Evolutionary conservation across 2,329 filamentous ascomycete genomes (phyloP).

Genomic region (Aspergillus brasiliensis): DNA sequence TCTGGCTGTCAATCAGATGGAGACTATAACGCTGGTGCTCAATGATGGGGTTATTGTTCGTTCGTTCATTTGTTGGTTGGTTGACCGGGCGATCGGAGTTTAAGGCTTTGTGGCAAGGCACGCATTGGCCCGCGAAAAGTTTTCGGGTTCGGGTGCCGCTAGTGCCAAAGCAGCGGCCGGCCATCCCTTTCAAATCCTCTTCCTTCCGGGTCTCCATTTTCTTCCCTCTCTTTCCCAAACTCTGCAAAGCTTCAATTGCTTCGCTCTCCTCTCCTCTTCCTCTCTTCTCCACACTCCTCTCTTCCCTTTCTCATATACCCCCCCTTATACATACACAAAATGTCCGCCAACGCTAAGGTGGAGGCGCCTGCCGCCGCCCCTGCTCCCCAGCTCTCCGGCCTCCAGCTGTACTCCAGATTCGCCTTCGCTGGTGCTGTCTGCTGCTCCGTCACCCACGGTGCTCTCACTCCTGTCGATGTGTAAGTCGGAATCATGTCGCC

Average conservation of each 20-base stretch:
- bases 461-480: slow-evolving; percentile 98
- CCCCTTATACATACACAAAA: slow-evolving; percentile 30
- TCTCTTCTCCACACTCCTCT: slow-evolving; percentile 16
- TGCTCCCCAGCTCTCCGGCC: slow-evolving; percentile 56
- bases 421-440: slow-evolving; percentile 96
- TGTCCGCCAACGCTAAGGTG: slow-evolving; percentile 55
- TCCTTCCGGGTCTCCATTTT: slow-evolving; percentile 18
- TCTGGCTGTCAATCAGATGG: neutral
- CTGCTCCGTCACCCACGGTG: slow-evolving; percentile 97
- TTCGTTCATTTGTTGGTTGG: slow-evolving; percentile 1
- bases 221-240: slow-evolving; percentile 18
- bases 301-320: slow-evolving; percentile 21
- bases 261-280: slow-evolving; percentile 15
- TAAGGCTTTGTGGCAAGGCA: slow-evolving; percentile 19
- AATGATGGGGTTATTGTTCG: no score
- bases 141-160: slow-evolving; percentile 31
- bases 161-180: slow-evolving; percentile 17
- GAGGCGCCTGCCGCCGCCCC: slow-evolving; percentile 18
- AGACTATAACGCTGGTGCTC: neutral
- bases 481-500: slow-evolving; percentile 61
- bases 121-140: slow-evolving; percentile 36
- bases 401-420: slow-evolving; percentile 89
- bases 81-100: slow-evolving; percentile 26
- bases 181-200: slow-evolving; percentile 33
- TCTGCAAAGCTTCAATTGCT: slow-evolving; percentile 24